Evolutionary conservation across 345 rosid genomes (phyloP).

Genomic region (Boechera retrofracta): DNA sequence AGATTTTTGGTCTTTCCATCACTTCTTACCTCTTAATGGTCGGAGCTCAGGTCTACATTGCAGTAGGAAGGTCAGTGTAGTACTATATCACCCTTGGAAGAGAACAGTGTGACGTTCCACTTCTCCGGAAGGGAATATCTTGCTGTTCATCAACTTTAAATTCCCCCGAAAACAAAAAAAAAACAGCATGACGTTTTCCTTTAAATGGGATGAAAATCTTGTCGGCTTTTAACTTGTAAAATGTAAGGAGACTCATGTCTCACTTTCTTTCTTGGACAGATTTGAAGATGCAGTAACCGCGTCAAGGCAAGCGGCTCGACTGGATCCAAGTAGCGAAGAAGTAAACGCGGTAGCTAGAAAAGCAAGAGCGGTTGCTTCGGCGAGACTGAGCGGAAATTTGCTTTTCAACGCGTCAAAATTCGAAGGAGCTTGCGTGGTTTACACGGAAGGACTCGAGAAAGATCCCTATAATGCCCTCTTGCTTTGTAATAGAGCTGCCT

Average conservation of each 20-base stretch:
- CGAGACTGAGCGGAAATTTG: slow-evolving; percentile 75
- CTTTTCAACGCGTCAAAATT: slow-evolving; percentile 70
- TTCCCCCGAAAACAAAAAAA: too few relatives aligned
- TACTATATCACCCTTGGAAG: neutral
- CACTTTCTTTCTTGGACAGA: slow-evolving; percentile 47
- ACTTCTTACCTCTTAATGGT: slow-evolving; percentile 54
- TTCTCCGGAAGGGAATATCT: neutral
- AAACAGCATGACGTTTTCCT: neutral
- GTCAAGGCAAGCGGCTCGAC: slow-evolving; percentile 71
- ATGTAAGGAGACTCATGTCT: neutral
- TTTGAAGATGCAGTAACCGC: slow-evolving; percentile 78
- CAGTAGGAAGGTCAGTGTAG: slow-evolving; percentile 68
- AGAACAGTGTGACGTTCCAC: slow-evolving; percentile 19
- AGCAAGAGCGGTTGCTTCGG: slow-evolving; percentile 62
- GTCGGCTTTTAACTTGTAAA: neutral
- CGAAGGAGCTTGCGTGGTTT: slow-evolving; percentile 65
- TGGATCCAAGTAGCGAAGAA: slow-evolving; percentile 73
- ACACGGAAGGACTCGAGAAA: slow-evolving; percentile 78
- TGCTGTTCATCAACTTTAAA: neutral
- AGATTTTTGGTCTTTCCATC: slow-evolving; percentile 55
- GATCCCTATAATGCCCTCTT: slow-evolving; percentile 78
- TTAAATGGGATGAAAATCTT: neutral
- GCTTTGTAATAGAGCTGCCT: slow-evolving; percentile 92
- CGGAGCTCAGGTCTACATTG: slow-evolving; percentile 62
- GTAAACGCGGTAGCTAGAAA: slow-evolving; percentile 48